Evolutionary conservation across 2,329 filamentous ascomycete genomes (phyloP), one percentile per base, ranked within the genome.

Genomic region (Curvularia lunata): DNA sequence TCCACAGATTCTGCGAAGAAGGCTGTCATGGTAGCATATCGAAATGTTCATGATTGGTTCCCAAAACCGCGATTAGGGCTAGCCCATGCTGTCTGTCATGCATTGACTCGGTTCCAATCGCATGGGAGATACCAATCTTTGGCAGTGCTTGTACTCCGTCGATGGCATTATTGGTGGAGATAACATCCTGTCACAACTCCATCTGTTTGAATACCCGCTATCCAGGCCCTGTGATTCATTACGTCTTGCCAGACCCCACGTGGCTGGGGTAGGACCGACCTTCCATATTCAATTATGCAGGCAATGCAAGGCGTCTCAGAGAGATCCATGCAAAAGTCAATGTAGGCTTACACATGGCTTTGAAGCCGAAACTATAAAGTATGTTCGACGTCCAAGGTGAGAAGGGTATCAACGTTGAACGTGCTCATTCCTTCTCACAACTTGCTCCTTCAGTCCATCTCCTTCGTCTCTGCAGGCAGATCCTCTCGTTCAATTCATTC

Each of bases 341-440:
- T 34, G 7, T 9, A 43, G 58, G 51, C 56, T 52, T 52, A 52
- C 27, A 8, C 27, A 34, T 38, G 56, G 60, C 41, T 43, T 32
- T 52, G 18, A 51, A 50, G 34, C 58, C 19, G 13, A 5, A n/a
- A 27, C 21, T 72, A 72, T 73, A 73, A 72, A 70, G 62, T 54
- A 60, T 61, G 54, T 54, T 53, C 41, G 37, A 49, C 59, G 62
- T 64, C 64, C 67, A 63, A 45, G 59, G 61, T 53, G 32, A 57
- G 59, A 61, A 58, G 52, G 47, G 53, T 60, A 61, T 64, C 69
- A 62, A 61, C 70, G 62, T 69, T 64, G 61, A 73, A 70, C 71
- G 68, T 71, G 67, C 71, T 73, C 71, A 70, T 70, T 70, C 62
- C 51, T 70, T 68, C 72, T 72, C 69, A 70, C 49, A 56, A 61